phyloP scores from a whole-genome alignment of 2,329 filamentous ascomycete species.

The Tolypocladium tropicale region DNA sequence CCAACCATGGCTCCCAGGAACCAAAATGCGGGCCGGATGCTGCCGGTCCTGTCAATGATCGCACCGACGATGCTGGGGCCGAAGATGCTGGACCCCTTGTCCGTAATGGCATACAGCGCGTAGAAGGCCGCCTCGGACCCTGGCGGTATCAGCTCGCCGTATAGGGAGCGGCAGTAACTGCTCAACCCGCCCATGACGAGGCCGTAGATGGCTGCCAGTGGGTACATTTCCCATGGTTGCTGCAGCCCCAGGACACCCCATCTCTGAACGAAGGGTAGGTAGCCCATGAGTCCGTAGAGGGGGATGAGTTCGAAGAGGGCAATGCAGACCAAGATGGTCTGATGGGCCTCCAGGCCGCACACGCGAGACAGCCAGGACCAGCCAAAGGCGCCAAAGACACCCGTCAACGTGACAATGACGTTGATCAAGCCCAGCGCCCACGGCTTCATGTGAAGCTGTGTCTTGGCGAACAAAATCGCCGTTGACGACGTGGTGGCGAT shows the following conservation, averaged over 20 bases:
- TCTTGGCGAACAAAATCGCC: conserved; percentile 92
- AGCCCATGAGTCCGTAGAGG: conserved; percentile 80
- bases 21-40: conserved; percentile 81
- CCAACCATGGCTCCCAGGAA: conserved; percentile 82
- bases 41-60: conserved; percentile 76
- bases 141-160: conserved; percentile 85
- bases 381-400: conserved; percentile 78
- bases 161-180: conserved; percentile 85
- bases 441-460: conserved; percentile 78
- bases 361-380: conserved; percentile 72
- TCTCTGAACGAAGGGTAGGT: conserved; percentile 65
- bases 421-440: conserved; percentile 87
- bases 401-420: conserved; percentile 76
- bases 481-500: conserved; percentile 93
- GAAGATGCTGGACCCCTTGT: conserved; percentile 91
- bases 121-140: conserved; percentile 96
- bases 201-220: conserved; percentile 80
- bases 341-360: conserved; percentile 63
- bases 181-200: conserved; percentile 89
- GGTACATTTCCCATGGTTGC: conserved; percentile 95
- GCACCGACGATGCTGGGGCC: conserved; percentile 87
- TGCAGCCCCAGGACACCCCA: conserved; percentile 79
- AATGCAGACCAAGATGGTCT: conserved; percentile 90
- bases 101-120: conserved; percentile 91
- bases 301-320: conserved; percentile 86